A percentile compares a stretch with the other conserved stretches of the same genome.
phyloP scores from a whole-genome alignment of 106 monocot genomes.

The Acanthochlamys bracteata region DNA sequence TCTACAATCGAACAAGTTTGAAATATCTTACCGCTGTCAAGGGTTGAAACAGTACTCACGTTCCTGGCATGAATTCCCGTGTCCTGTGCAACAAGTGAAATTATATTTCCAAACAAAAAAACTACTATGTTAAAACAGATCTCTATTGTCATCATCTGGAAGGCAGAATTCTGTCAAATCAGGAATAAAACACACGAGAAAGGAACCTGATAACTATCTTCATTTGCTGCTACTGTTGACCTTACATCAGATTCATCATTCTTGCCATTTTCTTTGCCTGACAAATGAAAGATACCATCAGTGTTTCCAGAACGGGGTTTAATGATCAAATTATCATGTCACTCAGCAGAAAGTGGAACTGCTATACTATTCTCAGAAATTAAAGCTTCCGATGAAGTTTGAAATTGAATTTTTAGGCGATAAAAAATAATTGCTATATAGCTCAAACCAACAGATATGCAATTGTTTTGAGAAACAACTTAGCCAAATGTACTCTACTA shows the following conservation, averaged over 20 bases:
- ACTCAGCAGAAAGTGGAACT: too few relatives aligned
- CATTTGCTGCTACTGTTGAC: background rate
- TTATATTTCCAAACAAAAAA: background rate
- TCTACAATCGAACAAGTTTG: background rate
- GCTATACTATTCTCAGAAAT: too few relatives aligned
- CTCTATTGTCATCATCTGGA: background rate
- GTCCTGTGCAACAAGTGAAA: constrained; percentile 29
- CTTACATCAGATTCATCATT: background rate
- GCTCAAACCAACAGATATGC: too few relatives aligned
- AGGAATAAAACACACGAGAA: background rate
- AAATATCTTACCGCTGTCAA: constrained; percentile 53
- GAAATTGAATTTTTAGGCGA: too few relatives aligned
- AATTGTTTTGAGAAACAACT: too few relatives aligned
- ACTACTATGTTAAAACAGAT: background rate
- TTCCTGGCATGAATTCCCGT: constrained; percentile 62
- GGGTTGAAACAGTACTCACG: constrained; percentile 50
- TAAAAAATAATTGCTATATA: too few relatives aligned
- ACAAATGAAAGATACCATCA: background rate
- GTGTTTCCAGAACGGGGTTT: too few relatives aligned
- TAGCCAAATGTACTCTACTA: too few relatives aligned
- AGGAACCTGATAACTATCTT: background rate
- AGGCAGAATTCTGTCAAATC: background rate
- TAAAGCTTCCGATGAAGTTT: too few relatives aligned
- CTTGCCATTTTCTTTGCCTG: constrained; percentile 3
- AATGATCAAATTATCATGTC: too few relatives aligned